A percentile compares a stretch with the other conserved stretches of the same genome.
Evolutionary conservation across 306 rosid species (phyloP).

Genomic region (Inga oerstediana): DNA sequence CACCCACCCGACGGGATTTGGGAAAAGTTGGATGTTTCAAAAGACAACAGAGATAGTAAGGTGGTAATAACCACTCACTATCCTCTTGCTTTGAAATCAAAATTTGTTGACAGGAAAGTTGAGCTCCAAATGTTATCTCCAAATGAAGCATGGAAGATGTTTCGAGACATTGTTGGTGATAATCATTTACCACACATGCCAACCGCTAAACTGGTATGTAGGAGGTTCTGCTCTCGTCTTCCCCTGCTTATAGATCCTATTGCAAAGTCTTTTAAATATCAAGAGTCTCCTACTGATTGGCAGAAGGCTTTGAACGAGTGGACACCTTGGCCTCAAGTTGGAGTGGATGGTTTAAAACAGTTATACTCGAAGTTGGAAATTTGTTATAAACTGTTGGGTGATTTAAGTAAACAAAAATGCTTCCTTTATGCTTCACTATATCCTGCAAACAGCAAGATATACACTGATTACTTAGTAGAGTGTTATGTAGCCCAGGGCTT

Average conservation of each 20-base stretch:
- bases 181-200: not conserved
- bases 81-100: not conserved
- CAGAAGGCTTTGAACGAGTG: slow-evolving; percentile 14
- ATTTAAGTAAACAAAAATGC: slow-evolving; percentile 27
- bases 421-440: slow-evolving; percentile 36
- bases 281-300: slow-evolving; percentile 23
- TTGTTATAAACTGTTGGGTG: slow-evolving; percentile 22
- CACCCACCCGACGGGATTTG: not conserved
- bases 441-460: slow-evolving; percentile 29
- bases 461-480: slow-evolving; percentile 36
- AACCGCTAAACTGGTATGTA: not conserved
- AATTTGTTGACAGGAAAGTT: slow-evolving; percentile 1
- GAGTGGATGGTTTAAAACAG: slow-evolving; percentile 21
- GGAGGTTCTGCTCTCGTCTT: slow-evolving; percentile 37
- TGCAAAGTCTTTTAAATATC: slow-evolving; percentile 17
- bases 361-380: slow-evolving; percentile 29
- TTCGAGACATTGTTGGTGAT: not conserved
- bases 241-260: slow-evolving; percentile 22
- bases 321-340: slow-evolving; percentile 23
- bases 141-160: slow-evolving; percentile 41
- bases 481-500: slow-evolving; percentile 38
- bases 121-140: not conserved
- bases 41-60: slow-evolving; percentile 26
- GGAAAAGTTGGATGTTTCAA: slow-evolving; percentile 3
- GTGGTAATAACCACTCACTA: slow-evolving; percentile 32